Evolutionary conservation across 2,329 filamentous ascomycete species (phyloP), one percentile per base, ranked within the genome.

Genomic region (Nigrospora oryzae): DNA sequence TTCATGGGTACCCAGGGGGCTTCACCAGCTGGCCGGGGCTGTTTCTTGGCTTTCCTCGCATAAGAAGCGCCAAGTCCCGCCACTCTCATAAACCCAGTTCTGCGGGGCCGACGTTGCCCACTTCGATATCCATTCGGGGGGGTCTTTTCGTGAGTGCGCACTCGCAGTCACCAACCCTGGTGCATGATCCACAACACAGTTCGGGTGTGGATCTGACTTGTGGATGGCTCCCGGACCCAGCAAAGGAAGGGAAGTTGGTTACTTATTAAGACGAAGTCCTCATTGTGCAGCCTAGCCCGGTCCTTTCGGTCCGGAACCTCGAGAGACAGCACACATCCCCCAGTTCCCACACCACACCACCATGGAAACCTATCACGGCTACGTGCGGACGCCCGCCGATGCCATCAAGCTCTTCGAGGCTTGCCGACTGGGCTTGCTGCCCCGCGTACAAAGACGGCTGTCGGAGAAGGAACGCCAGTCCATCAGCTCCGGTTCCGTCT

Each of bases 331-430:
- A 23, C 34, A 19, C 31, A 17, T 17, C 32, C 15, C 15, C 11
- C 16, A 15, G 13, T 19, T 33, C 34, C 37, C 5, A 36, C 34
- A 36, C 34, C 19, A 42, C 17, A 42, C 31, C 40, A 31, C 40
- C 59, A 97, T 97, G 91, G 93, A 98, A 71, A 98, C 93, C 39
- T 98, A 97, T 63, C 79, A 91, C 70, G 93, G 93, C 50, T 86
- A 88, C 63, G 90, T 98, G 60, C 87, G 90, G 68, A 94, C 90
- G n/a, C 91, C 93, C 35, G 84, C 83, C 58, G 93, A 98, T 68
- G 93, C 93, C 56, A 96, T 98, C 69, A 90, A 96, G 62, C 76
- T 98, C n/a, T 97, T 98, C 62, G 93, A 97, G 68, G 93, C 93
- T 49, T 98, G 91, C 66, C 79, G 91, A 52, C 74, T 95, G 38